A percentile compares a stretch with the other conserved stretches of the same genome.
Conservation (phyloP, 495 filamentous ascomycete genomes). For the Lepidopterella palustris region DNA sequence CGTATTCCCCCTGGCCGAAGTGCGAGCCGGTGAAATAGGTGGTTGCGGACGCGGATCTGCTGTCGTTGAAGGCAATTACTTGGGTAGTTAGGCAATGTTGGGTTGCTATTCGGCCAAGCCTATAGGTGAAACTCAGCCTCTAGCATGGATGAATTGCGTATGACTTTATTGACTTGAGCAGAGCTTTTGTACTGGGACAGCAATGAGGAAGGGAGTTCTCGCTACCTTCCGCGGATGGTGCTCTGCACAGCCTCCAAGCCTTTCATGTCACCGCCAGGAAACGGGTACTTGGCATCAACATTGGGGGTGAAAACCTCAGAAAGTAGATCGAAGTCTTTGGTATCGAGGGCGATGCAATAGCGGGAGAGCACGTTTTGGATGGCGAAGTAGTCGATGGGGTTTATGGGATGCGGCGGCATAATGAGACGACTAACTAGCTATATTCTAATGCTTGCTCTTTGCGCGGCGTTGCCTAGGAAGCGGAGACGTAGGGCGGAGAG, state of each 20-base stretch:
- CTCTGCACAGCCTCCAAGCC: slow-evolving; percentile 22
- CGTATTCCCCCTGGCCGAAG: slow-evolving; percentile 31
- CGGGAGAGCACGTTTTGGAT: slow-evolving; percentile 30
- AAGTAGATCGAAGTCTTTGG: slow-evolving; percentile 28
- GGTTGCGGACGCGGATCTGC: slow-evolving; percentile 19
- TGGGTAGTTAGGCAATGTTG: slow-evolving; percentile 34
- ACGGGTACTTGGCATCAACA: slow-evolving; percentile 30
- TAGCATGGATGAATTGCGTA: neutral
- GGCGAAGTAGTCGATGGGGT: slow-evolving; percentile 30
- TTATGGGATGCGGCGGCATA: too few relatives aligned
- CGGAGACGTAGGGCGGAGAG: too few relatives aligned
- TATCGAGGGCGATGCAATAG: slow-evolving; percentile 34
- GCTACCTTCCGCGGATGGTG: slow-evolving; percentile 24
- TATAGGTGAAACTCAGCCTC: neutral
- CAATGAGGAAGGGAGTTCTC: neutral
- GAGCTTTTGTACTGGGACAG: too few relatives aligned
- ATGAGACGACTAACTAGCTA: too few relatives aligned
- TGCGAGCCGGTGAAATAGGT: slow-evolving; percentile 33
- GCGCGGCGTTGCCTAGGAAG: too few relatives aligned
- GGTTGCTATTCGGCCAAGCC: slow-evolving; percentile 26
- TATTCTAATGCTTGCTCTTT: too few relatives aligned
- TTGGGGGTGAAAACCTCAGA: slow-evolving; percentile 30
- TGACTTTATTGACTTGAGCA: too few relatives aligned
- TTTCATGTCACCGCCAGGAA: slow-evolving; percentile 19
- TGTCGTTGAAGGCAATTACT: slow-evolving; percentile 21